Base-by-base conservation (phyloP, 1,139 yeast species). In the Insectozyma bohioensis region DNA sequence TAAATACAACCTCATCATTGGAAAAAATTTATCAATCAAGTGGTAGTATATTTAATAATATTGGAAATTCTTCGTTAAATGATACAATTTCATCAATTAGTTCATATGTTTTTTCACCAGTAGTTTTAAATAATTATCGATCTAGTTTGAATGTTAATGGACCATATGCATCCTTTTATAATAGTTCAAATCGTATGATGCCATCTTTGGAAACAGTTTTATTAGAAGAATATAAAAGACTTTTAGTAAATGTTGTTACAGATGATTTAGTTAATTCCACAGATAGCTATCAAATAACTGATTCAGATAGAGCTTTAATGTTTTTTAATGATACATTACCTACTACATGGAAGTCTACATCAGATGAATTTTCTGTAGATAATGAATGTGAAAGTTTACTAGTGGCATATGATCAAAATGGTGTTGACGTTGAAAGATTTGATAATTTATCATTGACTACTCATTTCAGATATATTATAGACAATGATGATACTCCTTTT, bases 171-270 rank as follows among this genome's bases (percentile, higher is more conserved):
- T 12, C 18, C 7, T 56, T 46, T 29, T 60, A 58, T 37, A 57
- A 55, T 32, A 35, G 39, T n/a, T 48, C 63, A 1, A 24, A 31
- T 8, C 25, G 31, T 2, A 26, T 40, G 5, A 51, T 50, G 47
- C 85, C 85, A 0, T 58, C 72, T 0, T 44, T 72, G 13, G 46
- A 58, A 3, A 40, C 60, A 2, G 69, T 81, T 35, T 52, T 82
- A n/a, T 64, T 67, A 30, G 46, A 45, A 0, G 54, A 59, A 13
- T 55, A 61, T 21, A 65, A 63, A 31, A 55, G 90, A 36, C 51
- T 75, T 3, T 35, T 67, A 15, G 56, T 66, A 1, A 54, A 62
- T 7, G 59, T 71, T 0, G 36, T 65, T 1, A 47, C 58, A 7
- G 52, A 60, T 29, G 52, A 60, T 5, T 43, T 57, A 20, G 43